phyloP scores from a whole-genome alignment of 331 rosid species.

The Telfairia occidentalis region DNA sequence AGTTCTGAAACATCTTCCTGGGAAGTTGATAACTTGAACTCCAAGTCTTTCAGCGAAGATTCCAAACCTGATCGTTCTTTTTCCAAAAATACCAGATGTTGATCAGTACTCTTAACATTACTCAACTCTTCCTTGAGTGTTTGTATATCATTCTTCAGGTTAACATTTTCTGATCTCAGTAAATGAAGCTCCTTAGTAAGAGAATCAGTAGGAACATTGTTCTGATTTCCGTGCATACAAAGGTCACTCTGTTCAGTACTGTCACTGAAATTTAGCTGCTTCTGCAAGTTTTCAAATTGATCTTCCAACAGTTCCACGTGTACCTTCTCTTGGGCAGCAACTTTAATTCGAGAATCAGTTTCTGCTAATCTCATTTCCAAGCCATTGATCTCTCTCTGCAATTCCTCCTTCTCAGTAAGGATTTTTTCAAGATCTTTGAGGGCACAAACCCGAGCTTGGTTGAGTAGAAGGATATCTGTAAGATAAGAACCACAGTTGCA shows the following conservation, averaged over 20 bases:
- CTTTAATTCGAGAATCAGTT: constrained; percentile 54
- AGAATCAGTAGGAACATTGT: constrained; percentile 14
- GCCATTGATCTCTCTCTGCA: constrained; percentile 59
- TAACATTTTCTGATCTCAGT: constrained; percentile 58
- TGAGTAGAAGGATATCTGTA: constrained; percentile 70
- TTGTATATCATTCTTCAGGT: constrained; percentile 44
- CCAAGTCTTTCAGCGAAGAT: constrained; percentile 53
- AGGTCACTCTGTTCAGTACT: constrained; percentile 27
- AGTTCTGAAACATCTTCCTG: constrained; percentile 58
- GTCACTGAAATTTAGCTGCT: constrained; percentile 29
- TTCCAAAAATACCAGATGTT: constrained; percentile 54
- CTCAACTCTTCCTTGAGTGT: constrained; percentile 41
- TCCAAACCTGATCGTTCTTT: constrained; percentile 58
- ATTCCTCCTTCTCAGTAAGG: constrained; percentile 57
- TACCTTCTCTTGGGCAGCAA: constrained; percentile 58
- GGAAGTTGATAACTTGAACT: constrained; percentile 46
- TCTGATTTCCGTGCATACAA: constrained; percentile 23
- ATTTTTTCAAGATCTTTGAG: constrained; percentile 67
- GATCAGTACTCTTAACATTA: constrained; percentile 38
- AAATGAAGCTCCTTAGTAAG: constrained; percentile 47
- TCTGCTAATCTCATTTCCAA: constrained; percentile 68
- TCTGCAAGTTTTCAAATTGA: constrained; percentile 42
- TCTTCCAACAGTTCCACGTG: constrained; percentile 59
- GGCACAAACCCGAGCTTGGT: constrained; percentile 66
- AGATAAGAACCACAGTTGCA: constrained; percentile 13